phyloP scores from a whole-genome alignment of 2,329 filamentous ascomycete genomes.

The Talaromyces funiculosus region DNA sequence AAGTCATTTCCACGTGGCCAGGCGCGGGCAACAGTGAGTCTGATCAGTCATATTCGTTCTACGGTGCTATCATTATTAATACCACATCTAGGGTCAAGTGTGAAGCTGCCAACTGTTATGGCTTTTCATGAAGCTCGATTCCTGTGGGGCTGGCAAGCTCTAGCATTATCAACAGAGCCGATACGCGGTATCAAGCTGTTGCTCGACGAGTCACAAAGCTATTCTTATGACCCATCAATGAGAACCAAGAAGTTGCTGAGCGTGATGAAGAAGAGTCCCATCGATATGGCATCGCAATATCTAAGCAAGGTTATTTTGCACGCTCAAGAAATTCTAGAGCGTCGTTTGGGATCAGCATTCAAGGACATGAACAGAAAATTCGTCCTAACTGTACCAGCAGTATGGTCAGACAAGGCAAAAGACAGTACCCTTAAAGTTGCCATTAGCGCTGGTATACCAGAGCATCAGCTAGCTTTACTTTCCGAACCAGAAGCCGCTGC shows the following conservation, averaged over 20 bases:
- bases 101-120: slow-evolving; percentile 20
- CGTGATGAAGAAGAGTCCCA: neutral
- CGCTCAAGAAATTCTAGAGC: neutral
- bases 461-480: slow-evolving; percentile 14
- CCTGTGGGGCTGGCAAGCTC: slow-evolving; percentile 23
- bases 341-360: slow-evolving; percentile 13
- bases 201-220: neutral
- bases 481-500: slow-evolving; percentile 31
- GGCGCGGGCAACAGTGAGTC: slow-evolving; percentile 21
- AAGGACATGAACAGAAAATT: slow-evolving; percentile 19
- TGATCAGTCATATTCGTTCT: neutral
- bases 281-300: neutral
- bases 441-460: slow-evolving; percentile 15
- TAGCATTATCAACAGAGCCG: slow-evolving; percentile 19
- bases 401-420: slow-evolving; percentile 32
- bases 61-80: neutral
- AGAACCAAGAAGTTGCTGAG: neutral
- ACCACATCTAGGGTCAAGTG: slow-evolving; percentile 13
- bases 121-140: slow-evolving; percentile 11
- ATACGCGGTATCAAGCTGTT: slow-evolving; percentile 21
- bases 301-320: neutral
- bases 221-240: neutral
- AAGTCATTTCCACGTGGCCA: slow-evolving; percentile 24
- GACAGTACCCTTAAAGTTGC: slow-evolving; percentile 23
- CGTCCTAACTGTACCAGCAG: slow-evolving; percentile 27